Percentiles rank a stretch among this genome's conserved stretches.
These are phyloP conservation scores for Eucalyptus urophylla DNA, from an alignment of 345 rosid genomes.

Conservation along the genomic window DNA sequence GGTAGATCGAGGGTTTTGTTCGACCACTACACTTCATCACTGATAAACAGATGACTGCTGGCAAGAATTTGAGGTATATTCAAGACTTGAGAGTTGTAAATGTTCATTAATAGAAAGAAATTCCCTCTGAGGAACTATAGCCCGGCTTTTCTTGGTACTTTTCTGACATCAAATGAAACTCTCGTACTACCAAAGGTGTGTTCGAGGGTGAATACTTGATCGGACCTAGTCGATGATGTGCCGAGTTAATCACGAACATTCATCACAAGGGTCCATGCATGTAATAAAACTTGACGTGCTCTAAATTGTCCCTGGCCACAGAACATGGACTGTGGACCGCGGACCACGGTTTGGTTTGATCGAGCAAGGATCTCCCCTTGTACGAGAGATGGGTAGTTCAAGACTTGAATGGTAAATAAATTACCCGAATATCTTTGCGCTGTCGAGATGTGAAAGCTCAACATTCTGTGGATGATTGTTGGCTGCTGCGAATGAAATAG, in stretches of 20 bases:
- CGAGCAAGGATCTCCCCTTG: not conserved
- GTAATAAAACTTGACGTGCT: not conserved
- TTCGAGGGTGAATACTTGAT: not conserved
- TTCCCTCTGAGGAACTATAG: not conserved
- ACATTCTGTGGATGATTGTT: not conserved
- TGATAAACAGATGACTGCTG: not conserved
- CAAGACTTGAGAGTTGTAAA: not conserved
- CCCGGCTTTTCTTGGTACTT: not conserved
- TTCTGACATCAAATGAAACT: not conserved
- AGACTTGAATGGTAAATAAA: not conserved
- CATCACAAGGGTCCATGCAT: not conserved
- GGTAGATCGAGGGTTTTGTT: not conserved
- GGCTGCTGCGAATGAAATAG: not conserved
- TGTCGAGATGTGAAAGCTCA: not conserved
- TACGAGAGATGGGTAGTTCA: not conserved
- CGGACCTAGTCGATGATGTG: not conserved
- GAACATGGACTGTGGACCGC: not conserved
- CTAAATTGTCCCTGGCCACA: not conserved
- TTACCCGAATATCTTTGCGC: fast-evolving
- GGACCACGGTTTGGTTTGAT: not conserved
- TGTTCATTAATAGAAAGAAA: not conserved
- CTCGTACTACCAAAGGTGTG: not conserved
- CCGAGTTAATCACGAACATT: not conserved
- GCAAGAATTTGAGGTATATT: not conserved
- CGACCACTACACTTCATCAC: not conserved